Conservation (phyloP, 2,329 filamentous ascomycete genomes). For the Monilinia vaccinii-corymbosi region DNA sequence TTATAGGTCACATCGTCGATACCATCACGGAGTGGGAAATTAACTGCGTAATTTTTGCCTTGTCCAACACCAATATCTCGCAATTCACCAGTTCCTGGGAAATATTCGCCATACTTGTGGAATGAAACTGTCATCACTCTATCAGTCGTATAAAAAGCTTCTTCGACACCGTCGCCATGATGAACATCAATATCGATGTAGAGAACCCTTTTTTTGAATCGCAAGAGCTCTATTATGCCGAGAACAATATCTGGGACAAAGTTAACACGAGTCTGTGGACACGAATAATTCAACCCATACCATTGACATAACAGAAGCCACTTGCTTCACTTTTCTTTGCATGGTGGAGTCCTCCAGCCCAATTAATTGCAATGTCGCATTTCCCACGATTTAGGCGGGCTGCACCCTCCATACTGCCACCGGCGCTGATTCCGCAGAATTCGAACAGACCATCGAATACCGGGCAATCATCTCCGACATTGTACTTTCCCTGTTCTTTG, state of each 20-base stretch:
- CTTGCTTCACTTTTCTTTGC: constrained; percentile 95
- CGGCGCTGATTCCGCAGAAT: constrained; percentile 90
- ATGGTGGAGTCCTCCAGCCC: constrained; percentile 94
- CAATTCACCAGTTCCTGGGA: constrained; percentile 83
- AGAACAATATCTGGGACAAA: constrained; percentile 79
- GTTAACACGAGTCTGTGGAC: constrained; percentile 27
- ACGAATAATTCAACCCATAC: constrained; percentile 36
- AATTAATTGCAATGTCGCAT: constrained; percentile 96
- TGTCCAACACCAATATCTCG: constrained; percentile 79
- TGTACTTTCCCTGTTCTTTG: constrained; percentile 87
- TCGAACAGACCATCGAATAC: constrained; percentile 97
- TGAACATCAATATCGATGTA: constrained; percentile 97
- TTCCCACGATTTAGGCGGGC: constrained; percentile 82
- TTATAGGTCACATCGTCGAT: constrained; percentile 87
- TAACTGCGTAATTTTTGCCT: constrained; percentile 83
- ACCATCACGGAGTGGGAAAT: constrained; percentile 84
- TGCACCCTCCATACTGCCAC: constrained; percentile 88
- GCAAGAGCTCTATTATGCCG: constrained; percentile 83
- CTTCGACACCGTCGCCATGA: constrained; percentile 86
- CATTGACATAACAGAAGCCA: constrained; percentile 98
- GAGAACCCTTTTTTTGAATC: constrained; percentile 86
- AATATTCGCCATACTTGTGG: constrained; percentile 96
- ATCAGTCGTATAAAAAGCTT: constrained; percentile 88
- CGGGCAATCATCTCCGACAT: constrained; percentile 92
- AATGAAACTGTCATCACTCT: constrained; percentile 89